Conservation (phyloP, 78 protist species). For the Dictyostelium intermedium region DNA sequence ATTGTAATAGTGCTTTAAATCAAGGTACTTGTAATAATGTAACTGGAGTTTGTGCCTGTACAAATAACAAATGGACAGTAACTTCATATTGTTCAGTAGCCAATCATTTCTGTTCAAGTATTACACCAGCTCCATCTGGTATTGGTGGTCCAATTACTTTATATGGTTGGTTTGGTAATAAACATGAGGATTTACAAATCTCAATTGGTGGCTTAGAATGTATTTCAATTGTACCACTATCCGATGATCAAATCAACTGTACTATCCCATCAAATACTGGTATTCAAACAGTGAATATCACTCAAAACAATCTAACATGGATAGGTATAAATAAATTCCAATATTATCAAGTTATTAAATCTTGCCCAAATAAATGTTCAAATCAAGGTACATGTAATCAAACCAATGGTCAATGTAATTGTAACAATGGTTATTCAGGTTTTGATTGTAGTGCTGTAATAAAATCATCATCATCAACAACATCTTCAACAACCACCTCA, state of each 20-base stretch:
- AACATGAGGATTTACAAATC: neutral
- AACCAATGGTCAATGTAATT: neutral
- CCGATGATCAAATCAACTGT: neutral
- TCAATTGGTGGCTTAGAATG: neutral
- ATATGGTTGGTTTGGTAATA: neutral
- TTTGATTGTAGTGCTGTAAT: slow-evolving; percentile 1
- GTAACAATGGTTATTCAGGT: neutral
- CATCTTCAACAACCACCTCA: neutral
- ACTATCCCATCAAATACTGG: neutral
- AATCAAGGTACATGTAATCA: neutral
- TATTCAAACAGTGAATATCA: neutral
- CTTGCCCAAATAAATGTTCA: neutral
- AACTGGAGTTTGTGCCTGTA: neutral
- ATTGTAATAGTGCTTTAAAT: neutral
- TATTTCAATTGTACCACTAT: neutral
- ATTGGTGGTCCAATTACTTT: neutral
- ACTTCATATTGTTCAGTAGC: neutral
- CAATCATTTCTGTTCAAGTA: neutral
- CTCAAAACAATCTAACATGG: neutral
- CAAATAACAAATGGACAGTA: neutral
- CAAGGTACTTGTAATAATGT: neutral
- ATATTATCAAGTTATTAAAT: neutral
- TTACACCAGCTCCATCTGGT: neutral
- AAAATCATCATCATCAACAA: no score
- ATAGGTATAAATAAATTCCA: neutral